Conservation (phyloP, 1,284 basidiomycete species). For the Tremellales sp. region DNA sequence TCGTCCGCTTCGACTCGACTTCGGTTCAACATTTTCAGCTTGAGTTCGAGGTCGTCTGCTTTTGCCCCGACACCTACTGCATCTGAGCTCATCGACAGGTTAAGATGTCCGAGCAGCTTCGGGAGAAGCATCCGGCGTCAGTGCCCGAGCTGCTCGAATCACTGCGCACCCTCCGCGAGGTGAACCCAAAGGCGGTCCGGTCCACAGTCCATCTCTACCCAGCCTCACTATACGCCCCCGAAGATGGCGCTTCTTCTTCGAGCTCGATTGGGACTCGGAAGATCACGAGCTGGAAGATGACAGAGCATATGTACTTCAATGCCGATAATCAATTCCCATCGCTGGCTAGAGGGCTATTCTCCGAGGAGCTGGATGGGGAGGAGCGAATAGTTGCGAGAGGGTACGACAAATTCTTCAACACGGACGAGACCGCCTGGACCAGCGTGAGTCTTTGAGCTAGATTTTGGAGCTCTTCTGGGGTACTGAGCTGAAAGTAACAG, state of each 20-base stretch:
- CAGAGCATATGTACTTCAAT: slow-evolving; percentile 86
- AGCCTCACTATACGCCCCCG: slow-evolving; percentile 29
- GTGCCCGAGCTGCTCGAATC: slow-evolving; percentile 31
- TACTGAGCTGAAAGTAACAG: slow-evolving; percentile 50
- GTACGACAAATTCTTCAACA: slow-evolving; percentile 99
- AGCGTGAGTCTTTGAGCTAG: slow-evolving; percentile 56
- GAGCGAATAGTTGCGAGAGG: slow-evolving; percentile 82
- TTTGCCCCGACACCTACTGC: too few relatives aligned
- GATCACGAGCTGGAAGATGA: slow-evolving; percentile 89
- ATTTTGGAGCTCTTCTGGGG: neutral
- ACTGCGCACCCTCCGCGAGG: slow-evolving; percentile 27
- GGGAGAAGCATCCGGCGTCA: slow-evolving; percentile 23
- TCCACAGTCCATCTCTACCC: slow-evolving; percentile 40
- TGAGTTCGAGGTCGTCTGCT: too few relatives aligned
- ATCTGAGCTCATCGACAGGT: too few relatives aligned
- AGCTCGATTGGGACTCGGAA: slow-evolving; percentile 14
- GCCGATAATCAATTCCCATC: slow-evolving; percentile 87
- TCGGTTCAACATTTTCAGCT: too few relatives aligned
- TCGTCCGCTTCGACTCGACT: neutral
- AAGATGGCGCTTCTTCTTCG: slow-evolving; percentile 8
- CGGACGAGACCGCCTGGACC: slow-evolving; percentile 92
- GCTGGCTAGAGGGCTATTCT: slow-evolving; percentile 81
- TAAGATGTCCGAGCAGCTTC: too few relatives aligned
- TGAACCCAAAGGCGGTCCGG: slow-evolving; percentile 38
- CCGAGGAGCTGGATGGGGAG: slow-evolving; percentile 46